These are phyloP conservation scores for Nicotiana attenuata DNA, from an alignment of 257 asterid species.

Conservation along the genomic window DNA sequence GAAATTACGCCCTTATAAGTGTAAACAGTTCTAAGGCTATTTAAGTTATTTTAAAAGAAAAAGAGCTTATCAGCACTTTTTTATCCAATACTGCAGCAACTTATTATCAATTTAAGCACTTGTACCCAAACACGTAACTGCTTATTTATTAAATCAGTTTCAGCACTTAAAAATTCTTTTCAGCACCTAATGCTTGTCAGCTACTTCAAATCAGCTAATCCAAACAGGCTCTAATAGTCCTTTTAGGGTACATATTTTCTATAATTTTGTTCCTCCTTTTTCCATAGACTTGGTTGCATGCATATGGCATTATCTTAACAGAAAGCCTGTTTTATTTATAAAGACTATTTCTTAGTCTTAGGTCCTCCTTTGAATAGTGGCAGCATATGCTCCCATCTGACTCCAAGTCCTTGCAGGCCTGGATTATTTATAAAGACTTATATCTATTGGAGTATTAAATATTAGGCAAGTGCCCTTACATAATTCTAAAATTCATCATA, in stretches of 20 bases:
- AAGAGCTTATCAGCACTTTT: too few species aligned
- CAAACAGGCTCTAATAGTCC: too few species aligned
- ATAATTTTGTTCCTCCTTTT: neutral
- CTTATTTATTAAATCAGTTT: too few species aligned
- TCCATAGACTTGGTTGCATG: neutral
- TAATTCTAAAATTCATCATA: neutral
- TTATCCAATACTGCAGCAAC: too few species aligned
- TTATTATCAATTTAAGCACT: too few species aligned
- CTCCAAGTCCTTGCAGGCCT: slow-evolving; percentile 17
- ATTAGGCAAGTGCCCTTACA: neutral
- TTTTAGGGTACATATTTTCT: neutral
- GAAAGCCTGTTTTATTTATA: neutral
- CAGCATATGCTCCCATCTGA: neutral
- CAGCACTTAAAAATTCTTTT: too few species aligned
- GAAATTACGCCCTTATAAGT: too few species aligned
- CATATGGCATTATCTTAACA: neutral
- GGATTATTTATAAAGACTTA: slow-evolving; percentile 1
- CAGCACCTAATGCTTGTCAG: too few species aligned
- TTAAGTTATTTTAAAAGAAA: too few species aligned
- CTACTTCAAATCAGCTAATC: too few species aligned
- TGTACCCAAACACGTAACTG: too few species aligned
- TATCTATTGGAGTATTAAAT: neutral
- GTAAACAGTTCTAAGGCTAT: too few species aligned
- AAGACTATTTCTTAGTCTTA: neutral
- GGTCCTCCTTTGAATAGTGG: neutral